Evolutionary conservation across 1,284 basidiomycete genomes (phyloP).

Genomic region (Exsudoporus floridanus): DNA sequence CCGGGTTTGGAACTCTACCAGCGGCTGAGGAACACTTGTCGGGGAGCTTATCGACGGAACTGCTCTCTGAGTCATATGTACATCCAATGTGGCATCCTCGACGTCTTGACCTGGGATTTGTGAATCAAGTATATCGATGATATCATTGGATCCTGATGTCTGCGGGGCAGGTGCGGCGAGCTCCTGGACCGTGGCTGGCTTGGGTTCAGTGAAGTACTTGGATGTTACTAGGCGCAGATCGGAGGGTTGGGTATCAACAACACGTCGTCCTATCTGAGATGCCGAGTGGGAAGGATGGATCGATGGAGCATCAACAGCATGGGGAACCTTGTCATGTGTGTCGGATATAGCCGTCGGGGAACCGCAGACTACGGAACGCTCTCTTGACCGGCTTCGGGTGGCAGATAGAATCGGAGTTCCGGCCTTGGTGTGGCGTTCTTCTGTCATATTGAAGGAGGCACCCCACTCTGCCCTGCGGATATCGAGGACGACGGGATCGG

Average conservation of each 20-base stretch:
- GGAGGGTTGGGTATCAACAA: neutral
- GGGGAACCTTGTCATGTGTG: neutral
- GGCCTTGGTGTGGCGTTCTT: neutral
- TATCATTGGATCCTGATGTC: neutral
- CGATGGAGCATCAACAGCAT: constrained; percentile 33
- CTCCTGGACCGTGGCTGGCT: neutral
- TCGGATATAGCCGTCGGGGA: constrained; percentile 1
- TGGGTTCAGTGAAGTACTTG: constrained; percentile 22
- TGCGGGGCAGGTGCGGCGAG: neutral
- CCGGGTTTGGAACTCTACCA: constrained; percentile 6
- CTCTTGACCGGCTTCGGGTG: neutral
- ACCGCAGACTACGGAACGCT: neutral
- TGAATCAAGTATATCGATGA: neutral
- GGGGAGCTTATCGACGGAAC: constrained; percentile 9
- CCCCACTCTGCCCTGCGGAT: constrained; percentile 26
- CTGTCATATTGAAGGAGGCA: constrained; percentile 1
- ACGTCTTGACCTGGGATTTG: neutral
- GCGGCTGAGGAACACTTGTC: constrained; percentile 3
- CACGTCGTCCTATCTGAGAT: constrained; percentile 40
- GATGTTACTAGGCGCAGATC: constrained; percentile 7
- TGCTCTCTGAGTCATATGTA: neutral
- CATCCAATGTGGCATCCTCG: neutral
- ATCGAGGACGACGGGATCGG: constrained; percentile 26
- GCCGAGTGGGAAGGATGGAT: constrained; percentile 55
- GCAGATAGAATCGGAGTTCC: neutral